Evolutionary conservation across 768 basidiomycete species (phyloP).

Genomic region (Agrocybe praecox): DNA sequence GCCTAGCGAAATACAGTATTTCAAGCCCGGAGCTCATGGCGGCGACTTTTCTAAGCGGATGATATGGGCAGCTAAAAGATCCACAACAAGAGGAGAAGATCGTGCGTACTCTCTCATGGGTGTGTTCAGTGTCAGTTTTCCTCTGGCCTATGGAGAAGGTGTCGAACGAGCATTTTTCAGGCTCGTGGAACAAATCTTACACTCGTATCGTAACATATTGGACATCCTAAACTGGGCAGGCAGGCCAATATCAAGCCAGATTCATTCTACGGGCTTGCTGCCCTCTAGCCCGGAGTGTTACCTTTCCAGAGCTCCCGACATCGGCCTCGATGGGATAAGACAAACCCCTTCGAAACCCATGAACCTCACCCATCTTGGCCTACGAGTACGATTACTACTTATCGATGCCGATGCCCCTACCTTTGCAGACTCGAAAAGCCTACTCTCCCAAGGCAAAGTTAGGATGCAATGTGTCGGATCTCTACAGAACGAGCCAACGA

Average conservation of each 20-base stretch:
- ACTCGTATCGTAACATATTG: conserved; percentile 3
- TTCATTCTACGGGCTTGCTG: conserved; percentile 8
- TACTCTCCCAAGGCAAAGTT: background rate
- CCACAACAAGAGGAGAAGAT: conserved; percentile 13
- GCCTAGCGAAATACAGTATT: background rate
- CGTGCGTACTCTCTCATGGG: conserved; percentile 13
- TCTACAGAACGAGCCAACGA: conserved; percentile 2
- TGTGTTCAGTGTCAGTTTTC: conserved; percentile 12
- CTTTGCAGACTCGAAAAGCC: background rate
- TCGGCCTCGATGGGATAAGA: background rate
- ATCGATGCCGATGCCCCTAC: background rate
- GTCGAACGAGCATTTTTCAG: conserved; percentile 13
- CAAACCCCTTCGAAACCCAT: conserved; percentile 8
- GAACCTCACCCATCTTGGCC: conserved; percentile 13
- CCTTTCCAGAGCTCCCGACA: background rate
- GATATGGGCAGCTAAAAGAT: conserved; percentile 8
- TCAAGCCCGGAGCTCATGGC: background rate
- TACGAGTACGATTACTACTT: conserved; percentile 7
- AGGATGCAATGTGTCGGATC: conserved; percentile 2
- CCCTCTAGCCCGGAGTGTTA: conserved; percentile 14
- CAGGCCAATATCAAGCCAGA: conserved; percentile 5
- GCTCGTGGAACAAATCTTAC: conserved; percentile 10
- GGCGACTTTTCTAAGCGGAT: conserved; percentile 7
- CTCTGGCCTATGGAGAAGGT: conserved; percentile 15
- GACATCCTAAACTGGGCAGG: conserved; percentile 12